Percentiles rank a stretch among this genome's conserved stretches.
Conservation (phyloP, 108 stramenopile genomes). For the Fragilariopsis cylindrus region DNA sequence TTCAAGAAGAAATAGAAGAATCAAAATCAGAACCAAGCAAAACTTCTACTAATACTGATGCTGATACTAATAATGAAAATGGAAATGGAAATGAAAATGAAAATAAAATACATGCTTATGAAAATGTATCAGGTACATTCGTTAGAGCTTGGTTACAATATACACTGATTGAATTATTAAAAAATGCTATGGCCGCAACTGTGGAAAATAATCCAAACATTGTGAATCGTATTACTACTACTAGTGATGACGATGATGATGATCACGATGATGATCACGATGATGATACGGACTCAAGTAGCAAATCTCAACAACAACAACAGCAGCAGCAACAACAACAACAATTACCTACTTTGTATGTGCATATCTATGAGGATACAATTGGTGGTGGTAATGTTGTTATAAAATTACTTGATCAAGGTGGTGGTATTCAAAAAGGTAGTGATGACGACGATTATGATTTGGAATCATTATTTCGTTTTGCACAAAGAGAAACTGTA, state of each 20-base stretch:
- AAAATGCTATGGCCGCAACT: conserved; percentile 73
- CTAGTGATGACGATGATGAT: conserved; percentile 24
- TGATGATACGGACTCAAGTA: background rate
- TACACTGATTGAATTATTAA: conserved; percentile 72
- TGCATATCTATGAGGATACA: conserved; percentile 19
- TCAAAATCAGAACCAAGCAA: background rate
- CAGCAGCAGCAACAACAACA: background rate
- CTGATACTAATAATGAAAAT: background rate
- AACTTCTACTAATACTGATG: background rate
- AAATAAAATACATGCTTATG: background rate
- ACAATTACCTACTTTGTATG: background rate
- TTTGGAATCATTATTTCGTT: conserved; percentile 13
- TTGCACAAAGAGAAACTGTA: conserved; percentile 23
- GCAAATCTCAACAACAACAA: background rate
- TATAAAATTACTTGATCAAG: conserved; percentile 60
- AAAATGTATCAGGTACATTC: conserved; percentile 42
- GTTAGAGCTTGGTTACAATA: conserved; percentile 83
- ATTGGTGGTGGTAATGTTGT: conserved; percentile 23
- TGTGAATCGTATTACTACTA: background rate
- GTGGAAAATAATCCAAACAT: conserved; percentile 40
- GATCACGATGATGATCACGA: background rate
- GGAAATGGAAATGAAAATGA: background rate
- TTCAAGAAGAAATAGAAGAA: background rate
- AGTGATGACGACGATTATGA: conserved; percentile 33
- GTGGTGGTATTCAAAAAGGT: conserved; percentile 45